phyloP scores from a whole-genome alignment of 768 basidiomycete genomes.

The Gautieria morchelliformis region DNA sequence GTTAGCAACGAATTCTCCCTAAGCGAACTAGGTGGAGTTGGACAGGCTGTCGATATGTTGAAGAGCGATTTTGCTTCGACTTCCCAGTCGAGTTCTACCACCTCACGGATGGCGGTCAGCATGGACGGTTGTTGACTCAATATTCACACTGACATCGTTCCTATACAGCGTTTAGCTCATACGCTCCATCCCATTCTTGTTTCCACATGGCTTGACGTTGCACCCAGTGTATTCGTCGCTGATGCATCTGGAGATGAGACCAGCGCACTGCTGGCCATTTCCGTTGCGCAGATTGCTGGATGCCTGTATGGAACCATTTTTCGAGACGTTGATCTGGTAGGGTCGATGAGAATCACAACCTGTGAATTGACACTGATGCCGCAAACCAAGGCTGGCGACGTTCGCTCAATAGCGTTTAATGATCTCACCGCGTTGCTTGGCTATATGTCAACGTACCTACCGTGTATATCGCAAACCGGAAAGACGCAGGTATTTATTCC shows the following conservation, averaged over 20 bases:
- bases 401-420: conserved; percentile 26
- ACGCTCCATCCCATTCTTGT: conserved; percentile 72
- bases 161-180: conserved; percentile 39
- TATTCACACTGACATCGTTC: not conserved
- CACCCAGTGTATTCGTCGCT: conserved; percentile 64
- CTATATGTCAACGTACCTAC: conserved; percentile 80
- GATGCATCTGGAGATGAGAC: conserved; percentile 41
- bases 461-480: conserved; percentile 37
- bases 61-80: not conserved
- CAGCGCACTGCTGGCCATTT: conserved; percentile 50
- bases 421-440: conserved; percentile 52
- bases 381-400: conserved; percentile 5
- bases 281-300: conserved; percentile 46
- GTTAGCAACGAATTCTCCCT: not conserved
- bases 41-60: not conserved
- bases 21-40: not conserved
- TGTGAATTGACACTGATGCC: not conserved
- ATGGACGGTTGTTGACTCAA: not conserved
- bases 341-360: conserved; percentile 13
- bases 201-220: conserved; percentile 80
- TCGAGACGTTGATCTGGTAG: conserved; percentile 22
- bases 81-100: not conserved
- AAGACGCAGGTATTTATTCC: conserved; percentile 46
- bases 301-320: conserved; percentile 52
- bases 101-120: not conserved